Base-by-base conservation (phyloP, 208 protist genomes). In the Leishmania braziliensis region DNA sequence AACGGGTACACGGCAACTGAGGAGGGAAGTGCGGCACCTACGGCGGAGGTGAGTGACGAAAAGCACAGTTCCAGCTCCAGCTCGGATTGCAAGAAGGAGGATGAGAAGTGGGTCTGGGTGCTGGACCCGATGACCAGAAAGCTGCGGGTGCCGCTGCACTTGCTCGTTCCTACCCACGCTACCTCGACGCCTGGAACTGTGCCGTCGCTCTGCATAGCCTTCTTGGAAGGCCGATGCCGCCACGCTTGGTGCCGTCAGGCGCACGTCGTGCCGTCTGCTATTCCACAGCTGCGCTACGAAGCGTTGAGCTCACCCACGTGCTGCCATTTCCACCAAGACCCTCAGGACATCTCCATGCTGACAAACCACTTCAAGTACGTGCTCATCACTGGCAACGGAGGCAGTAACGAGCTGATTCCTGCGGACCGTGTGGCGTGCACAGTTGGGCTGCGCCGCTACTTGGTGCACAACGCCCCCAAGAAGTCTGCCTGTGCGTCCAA, bases 231-330 rank as follows among this genome's bases (percentile, higher is more conserved):
- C 65, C 94, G 92, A 53, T 97, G 94, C 86, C 90, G 94, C 36
- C 94, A 97, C 69, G 90, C 91, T 54, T 97, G 94, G 94, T 97
- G 94, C 79, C 88, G 94, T 33, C 94, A 97, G 90, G 92, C 93
- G 33, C 94, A 97, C 78, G 94, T 97, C 8, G 73, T 93, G 53
- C 90, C 91, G 1, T 79, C 80, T 29, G 91, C 90, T 8, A 95
- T 97, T 63, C 86, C 88, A 80, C 90, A 94, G 83, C 89, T 97
- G 51, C 92, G 94, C 43, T 88, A 95, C 77, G 92, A 97, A 79
- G 94, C 94, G 26, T 88, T 96, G 39, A 86, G 94, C 78, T 93
- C 94, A 9, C 94, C 94, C 18, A 97, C 94, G 16, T 97, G 94
- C 80, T 97, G 94, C 84, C 86, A 87, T 63, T 81, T 90, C 46